Evolutionary conservation across 1,139 yeast species (phyloP).

Genomic region (Hansenula lynferdii): DNA sequence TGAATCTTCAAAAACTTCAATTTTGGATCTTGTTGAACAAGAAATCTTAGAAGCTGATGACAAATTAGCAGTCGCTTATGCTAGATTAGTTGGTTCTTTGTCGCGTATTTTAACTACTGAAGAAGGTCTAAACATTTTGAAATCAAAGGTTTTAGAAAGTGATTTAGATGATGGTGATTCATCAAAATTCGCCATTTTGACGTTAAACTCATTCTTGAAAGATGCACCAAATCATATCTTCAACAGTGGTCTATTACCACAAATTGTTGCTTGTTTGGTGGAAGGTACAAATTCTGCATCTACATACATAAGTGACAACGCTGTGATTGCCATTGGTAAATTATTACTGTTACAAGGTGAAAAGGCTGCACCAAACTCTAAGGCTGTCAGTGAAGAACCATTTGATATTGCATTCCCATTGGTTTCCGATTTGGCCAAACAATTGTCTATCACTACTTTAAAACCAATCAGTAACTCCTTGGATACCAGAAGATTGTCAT

Average conservation of each 20-base stretch:
- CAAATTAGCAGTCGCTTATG: slow-evolving; percentile 68
- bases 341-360: slow-evolving; percentile 49
- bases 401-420: slow-evolving; percentile 37
- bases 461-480: slow-evolving; percentile 57
- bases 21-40: slow-evolving; percentile 73
- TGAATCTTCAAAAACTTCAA: slow-evolving; percentile 63
- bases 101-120: slow-evolving; percentile 61
- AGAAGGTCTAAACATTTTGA: slow-evolving; percentile 60
- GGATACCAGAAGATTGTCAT: slow-evolving; percentile 78
- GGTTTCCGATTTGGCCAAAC: slow-evolving; percentile 35
- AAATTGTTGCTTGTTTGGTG: slow-evolving; percentile 44
- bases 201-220: slow-evolving; percentile 75
- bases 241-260: slow-evolving; percentile 42
- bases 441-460: slow-evolving; percentile 45
- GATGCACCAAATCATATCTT: slow-evolving; percentile 66
- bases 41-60: slow-evolving; percentile 55
- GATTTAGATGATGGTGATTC: slow-evolving; percentile 33
- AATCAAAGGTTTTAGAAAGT: slow-evolving; percentile 51
- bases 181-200: slow-evolving; percentile 60
- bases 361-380: slow-evolving; percentile 34
- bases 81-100: slow-evolving; percentile 72
- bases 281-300: slow-evolving; percentile 40
- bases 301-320: slow-evolving; percentile 68
- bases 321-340: slow-evolving; percentile 83
- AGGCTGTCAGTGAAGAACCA: slow-evolving; percentile 21